Conservation (phyloP, 495 filamentous ascomycete genomes). For the Niebla homalea region DNA sequence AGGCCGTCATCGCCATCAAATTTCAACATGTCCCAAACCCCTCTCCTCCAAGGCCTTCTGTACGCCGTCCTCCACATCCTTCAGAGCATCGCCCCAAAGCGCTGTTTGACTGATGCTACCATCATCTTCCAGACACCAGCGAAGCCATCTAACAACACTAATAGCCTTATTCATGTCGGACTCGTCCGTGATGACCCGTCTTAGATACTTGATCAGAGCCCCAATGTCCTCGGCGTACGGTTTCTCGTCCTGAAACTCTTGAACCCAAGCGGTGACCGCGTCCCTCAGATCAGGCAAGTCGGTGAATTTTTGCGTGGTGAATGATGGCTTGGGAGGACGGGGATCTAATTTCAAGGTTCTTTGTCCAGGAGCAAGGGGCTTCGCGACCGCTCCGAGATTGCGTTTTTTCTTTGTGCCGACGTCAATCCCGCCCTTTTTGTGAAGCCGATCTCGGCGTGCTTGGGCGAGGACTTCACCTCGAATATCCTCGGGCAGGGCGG, state of each 20-base stretch:
- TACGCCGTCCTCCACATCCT: slow-evolving; percentile 41
- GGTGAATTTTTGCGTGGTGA: slow-evolving; percentile 49
- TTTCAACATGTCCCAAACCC: slow-evolving; percentile 50
- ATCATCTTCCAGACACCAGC: slow-evolving; percentile 49
- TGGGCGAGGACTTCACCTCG: slow-evolving; percentile 64
- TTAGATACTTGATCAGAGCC: slow-evolving; percentile 54
- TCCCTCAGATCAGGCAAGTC: slow-evolving; percentile 41
- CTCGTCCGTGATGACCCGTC: slow-evolving; percentile 56
- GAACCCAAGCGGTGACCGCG: slow-evolving; percentile 53
- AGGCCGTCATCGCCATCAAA: slow-evolving; percentile 15
- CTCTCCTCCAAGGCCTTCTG: slow-evolving; percentile 46
- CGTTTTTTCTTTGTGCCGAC: slow-evolving; percentile 11
- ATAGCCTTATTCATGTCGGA: slow-evolving; percentile 62
- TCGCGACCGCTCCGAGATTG: not conserved
- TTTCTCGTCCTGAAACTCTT: slow-evolving; percentile 49
- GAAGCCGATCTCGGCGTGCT: slow-evolving; percentile 43
- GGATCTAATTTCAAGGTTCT: slow-evolving; percentile 36
- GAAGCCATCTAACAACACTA: slow-evolving; percentile 55
- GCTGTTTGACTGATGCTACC: slow-evolving; percentile 16
- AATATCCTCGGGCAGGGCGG: slow-evolving; percentile 70
- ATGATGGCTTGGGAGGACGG: slow-evolving; percentile 42
- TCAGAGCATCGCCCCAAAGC: slow-evolving; percentile 41
- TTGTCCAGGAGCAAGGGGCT: slow-evolving; percentile 19
- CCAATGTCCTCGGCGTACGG: slow-evolving; percentile 68
- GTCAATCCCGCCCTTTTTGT: slow-evolving; percentile 29